These are phyloP conservation scores for Phyllosticta paracitricarpa DNA, from an alignment of 2,329 filamentous ascomycete species.

Conservation along the genomic window DNA sequence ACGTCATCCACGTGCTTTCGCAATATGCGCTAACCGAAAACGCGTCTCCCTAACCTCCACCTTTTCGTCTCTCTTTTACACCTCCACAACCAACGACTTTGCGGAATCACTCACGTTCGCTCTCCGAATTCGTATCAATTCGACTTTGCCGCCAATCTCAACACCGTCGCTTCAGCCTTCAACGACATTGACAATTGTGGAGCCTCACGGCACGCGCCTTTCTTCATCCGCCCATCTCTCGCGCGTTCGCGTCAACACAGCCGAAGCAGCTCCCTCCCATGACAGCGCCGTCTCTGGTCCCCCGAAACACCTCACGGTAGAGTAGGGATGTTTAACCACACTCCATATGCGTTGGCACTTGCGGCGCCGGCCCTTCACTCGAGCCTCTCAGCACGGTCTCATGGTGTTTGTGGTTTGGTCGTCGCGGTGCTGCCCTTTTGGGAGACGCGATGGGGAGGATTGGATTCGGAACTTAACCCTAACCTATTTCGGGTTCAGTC, in stretches of 20 bases:
- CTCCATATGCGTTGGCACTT: constrained; percentile 27
- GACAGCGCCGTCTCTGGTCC: constrained; percentile 65
- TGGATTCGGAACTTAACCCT: constrained; percentile 94
- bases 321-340: constrained; percentile 50
- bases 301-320: constrained; percentile 32
- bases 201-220: constrained; percentile 15
- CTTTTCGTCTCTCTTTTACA: background rate
- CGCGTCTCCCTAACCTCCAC: constrained; percentile 3
- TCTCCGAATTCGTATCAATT: background rate
- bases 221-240: constrained; percentile 21
- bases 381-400: constrained; percentile 50
- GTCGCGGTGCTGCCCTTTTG: constrained; percentile 25
- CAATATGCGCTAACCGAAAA: constrained; percentile 10
- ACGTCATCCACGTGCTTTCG: constrained; percentile 6
- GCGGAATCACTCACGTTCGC: background rate
- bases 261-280: constrained; percentile 61
- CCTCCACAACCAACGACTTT: constrained; percentile 5
- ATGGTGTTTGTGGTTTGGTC: constrained; percentile 32
- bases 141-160: background rate
- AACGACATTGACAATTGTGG: constrained; percentile 21
- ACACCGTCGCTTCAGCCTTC: constrained; percentile 12
- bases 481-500: constrained; percentile 59
- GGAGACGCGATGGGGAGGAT: constrained; percentile 41
- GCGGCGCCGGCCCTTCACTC: constrained; percentile 41
- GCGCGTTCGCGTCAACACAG: constrained; percentile 17